Evolutionary conservation across 805 yeast species (phyloP).

Genomic region (Yamadazyma olivae): DNA sequence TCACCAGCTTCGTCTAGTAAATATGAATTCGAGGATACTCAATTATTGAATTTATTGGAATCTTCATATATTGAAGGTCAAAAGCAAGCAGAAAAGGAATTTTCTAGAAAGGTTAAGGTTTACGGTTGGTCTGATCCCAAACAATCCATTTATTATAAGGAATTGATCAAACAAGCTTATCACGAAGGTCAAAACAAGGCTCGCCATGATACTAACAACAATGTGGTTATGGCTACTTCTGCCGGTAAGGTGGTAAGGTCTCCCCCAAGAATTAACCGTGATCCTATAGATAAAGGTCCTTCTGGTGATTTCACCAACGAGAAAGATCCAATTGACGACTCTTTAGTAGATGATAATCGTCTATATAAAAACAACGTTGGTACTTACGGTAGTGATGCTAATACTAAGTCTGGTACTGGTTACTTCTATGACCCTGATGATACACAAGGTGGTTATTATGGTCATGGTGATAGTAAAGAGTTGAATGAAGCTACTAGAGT

Average conservation of each 20-base stretch:
- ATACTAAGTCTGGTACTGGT: constrained; percentile 25
- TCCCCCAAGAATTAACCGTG: constrained; percentile 28
- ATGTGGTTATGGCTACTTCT: constrained; percentile 11
- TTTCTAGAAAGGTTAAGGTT: constrained; percentile 10
- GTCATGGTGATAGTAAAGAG: not conserved
- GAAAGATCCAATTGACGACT: constrained; percentile 27
- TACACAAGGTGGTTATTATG: constrained; percentile 30
- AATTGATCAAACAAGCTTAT: constrained; percentile 4
- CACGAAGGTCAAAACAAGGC: constrained; percentile 3
- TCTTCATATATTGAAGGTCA: constrained; percentile 21
- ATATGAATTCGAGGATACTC: constrained; percentile 1
- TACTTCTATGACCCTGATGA: constrained; percentile 32
- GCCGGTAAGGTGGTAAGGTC: constrained; percentile 24
- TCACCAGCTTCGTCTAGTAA: constrained; percentile 1
- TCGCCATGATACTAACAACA: not conserved
- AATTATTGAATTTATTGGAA: constrained; percentile 9
- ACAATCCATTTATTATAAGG: constrained; percentile 5
- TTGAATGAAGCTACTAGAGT: constrained; percentile 12
- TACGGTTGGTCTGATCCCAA: constrained; percentile 8
- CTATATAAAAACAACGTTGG: constrained; percentile 22
- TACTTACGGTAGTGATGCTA: constrained; percentile 28
- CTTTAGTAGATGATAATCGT: constrained; percentile 12
- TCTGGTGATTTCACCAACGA: constrained; percentile 34
- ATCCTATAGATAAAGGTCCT: constrained; percentile 25
- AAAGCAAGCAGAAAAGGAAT: constrained; percentile 14